Base-by-base conservation (phyloP, 352 stramenopile genomes). In the Pythium brassicae region DNA sequence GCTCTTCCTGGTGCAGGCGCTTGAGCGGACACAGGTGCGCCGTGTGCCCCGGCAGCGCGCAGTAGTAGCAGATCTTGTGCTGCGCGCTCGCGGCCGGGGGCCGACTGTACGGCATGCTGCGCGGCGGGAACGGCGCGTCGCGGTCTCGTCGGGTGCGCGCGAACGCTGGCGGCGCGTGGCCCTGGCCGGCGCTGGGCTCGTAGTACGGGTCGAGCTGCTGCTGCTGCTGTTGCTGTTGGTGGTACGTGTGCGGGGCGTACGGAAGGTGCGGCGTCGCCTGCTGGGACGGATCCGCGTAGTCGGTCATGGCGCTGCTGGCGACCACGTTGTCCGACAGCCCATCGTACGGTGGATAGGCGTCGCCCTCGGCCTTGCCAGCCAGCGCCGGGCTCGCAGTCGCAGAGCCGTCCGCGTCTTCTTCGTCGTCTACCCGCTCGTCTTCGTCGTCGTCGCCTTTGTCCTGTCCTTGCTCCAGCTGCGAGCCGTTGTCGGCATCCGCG, bases 21-120 rank as follows among this genome's bases (percentile, higher is more conserved):
- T 56, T 56, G 23, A 56, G 50, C 7, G 34, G 50, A 29, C 50
- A 56, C 35, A 48, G 50, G 50, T 56, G 50, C 50, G 22, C 50
- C 35, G 37, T 48, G 23, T 56, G 50, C 23, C 50, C 50, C 8
- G 37, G 37, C 40, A 39, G 4, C 23, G 50, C 29, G 50, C 50
- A 56, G 35, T 56, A 56, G 50, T 48, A 56, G 23, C 50, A 56
- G 7, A 46, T 48, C 40, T 48, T 56, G 23, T 56, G 22, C 15
- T 17, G 35, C 35, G 15, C 35, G 35, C 15, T 42, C 35, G 12
- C 35, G 2, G n/a, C 14, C 35, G 51, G n/a, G 4, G 51, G 51
- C 4, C 51, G 51, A 25, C 27, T 39, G 40, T 57, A 57, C 25
- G 51, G 51, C 10, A 12, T 49, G 25, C 23, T 25, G 6, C n/a